Conservation (phyloP, 2,329 filamentous ascomycete species). For the Penicillium occitanis region DNA sequence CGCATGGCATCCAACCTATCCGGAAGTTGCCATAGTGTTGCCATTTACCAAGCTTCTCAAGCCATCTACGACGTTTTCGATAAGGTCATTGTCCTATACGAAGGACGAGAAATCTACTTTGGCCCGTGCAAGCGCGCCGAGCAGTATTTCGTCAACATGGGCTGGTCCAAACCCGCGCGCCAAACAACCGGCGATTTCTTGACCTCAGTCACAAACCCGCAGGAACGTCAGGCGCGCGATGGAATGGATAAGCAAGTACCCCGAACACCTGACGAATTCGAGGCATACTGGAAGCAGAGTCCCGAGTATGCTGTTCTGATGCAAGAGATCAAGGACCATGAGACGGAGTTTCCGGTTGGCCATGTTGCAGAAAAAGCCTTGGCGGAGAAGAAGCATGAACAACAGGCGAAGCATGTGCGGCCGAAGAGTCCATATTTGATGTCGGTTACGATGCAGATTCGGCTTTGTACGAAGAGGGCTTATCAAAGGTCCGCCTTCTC, state of each 20-base stretch:
- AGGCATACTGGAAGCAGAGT: slow-evolving; percentile 50
- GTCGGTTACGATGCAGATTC: slow-evolving; percentile 72
- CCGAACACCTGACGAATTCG: slow-evolving; percentile 57
- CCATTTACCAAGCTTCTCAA: slow-evolving; percentile 68
- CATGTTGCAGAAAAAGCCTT: slow-evolving; percentile 35
- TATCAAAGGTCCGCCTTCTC: slow-evolving; percentile 16
- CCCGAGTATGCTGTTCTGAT: slow-evolving; percentile 33
- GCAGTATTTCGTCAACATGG: slow-evolving; percentile 66
- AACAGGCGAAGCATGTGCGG: slow-evolving; percentile 40
- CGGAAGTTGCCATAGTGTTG: slow-evolving; percentile 62
- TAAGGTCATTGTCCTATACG: slow-evolving; percentile 66
- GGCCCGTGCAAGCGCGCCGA: slow-evolving; percentile 64
- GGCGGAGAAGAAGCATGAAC: slow-evolving; percentile 23
- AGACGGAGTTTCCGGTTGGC: slow-evolving; percentile 35
- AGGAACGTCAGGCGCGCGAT: slow-evolving; percentile 57
- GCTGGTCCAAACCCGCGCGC: slow-evolving; percentile 70
- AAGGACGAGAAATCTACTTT: slow-evolving; percentile 71
- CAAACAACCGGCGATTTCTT: slow-evolving; percentile 75
- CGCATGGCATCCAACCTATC: slow-evolving; percentile 65
- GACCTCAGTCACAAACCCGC: slow-evolving; percentile 67
- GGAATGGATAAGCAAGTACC: slow-evolving; percentile 60
- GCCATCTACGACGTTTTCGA: slow-evolving; percentile 60
- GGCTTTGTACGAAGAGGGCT: slow-evolving; percentile 47
- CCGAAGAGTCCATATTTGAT: slow-evolving; percentile 68
- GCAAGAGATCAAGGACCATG: slow-evolving; percentile 37